Base-by-base conservation (phyloP, 768 basidiomycete genomes). In the Tricholoma saponaceum region DNA sequence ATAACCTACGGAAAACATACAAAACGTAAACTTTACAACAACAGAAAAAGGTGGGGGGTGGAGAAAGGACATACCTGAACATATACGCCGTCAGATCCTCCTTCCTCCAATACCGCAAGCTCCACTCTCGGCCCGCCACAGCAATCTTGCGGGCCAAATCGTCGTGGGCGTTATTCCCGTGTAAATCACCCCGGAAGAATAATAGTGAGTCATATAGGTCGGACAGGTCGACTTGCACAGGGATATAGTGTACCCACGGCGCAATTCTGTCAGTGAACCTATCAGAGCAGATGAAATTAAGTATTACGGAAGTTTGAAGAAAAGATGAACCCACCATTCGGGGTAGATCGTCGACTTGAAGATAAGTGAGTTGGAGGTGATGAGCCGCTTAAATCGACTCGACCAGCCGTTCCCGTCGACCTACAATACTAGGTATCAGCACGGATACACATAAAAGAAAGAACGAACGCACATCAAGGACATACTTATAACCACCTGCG, bases 161-260 rank as follows among this genome's bases (percentile, higher is more conserved):
- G 30, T 88, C 86, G 58, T 90, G 86, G 0, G 74, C 82, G 6
- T 75, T 75, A 20, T 76, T 71, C 8, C 82, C 80, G 28, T 77
- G 66, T 0, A 78, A 78, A 55, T 79, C 77, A 0, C 87, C 86
- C 0, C 83, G 79, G 69, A 92, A 91, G 75, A 93, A 92, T 1
- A 82, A 72, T 32, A 90, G 78, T 1, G 82, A 71, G 62, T 92
- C 90, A 69, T 85, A 81, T 8, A 92, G 65, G 66, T 91, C 88
- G 0, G 79, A 74, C 25, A 85, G 78, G 59, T 85, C 83, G 0
- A 82, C 65, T 62, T 85, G 82, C 9, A 90, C 72, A 1, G 89
- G 88, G 12, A 90, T 75, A 62, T 86, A 91, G 67, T 91, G 89
- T 2, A 87, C 80, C 86, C 86, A 89, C 0, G 86, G 83, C 25